Evolutionary conservation across 352 stramenopile genomes (phyloP).

Genomic region (Phytophthora litchii): DNA sequence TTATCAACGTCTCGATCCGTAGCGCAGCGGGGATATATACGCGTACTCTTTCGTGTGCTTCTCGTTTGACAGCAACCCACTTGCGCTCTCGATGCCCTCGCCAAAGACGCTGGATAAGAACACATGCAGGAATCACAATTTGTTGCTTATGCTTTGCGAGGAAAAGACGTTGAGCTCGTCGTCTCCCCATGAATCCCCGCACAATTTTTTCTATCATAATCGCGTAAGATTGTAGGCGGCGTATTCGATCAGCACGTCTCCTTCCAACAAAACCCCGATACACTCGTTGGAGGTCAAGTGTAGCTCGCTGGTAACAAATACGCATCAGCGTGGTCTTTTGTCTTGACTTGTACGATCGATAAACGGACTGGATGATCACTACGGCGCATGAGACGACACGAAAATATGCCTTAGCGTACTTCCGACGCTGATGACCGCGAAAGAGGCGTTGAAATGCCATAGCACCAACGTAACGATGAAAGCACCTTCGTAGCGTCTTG

Average conservation of each 20-base stretch:
- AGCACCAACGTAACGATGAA: slow-evolving; percentile 44
- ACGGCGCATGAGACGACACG: slow-evolving; percentile 55
- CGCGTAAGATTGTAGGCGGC: slow-evolving; percentile 47
- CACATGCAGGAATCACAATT: slow-evolving; percentile 52
- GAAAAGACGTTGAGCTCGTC: slow-evolving; percentile 48
- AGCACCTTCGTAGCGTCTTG: slow-evolving; percentile 51
- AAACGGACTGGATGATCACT: slow-evolving; percentile 74
- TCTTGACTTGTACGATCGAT: slow-evolving; percentile 56
- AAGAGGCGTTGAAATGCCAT: slow-evolving; percentile 68
- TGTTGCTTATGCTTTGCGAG: slow-evolving; percentile 45
- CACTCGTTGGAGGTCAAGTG: slow-evolving; percentile 53
- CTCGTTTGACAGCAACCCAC: slow-evolving; percentile 35
- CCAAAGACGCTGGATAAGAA: slow-evolving; percentile 62
- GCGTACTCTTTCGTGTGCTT: slow-evolving; percentile 29
- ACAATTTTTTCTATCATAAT: slow-evolving; percentile 56
- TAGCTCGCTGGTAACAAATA: slow-evolving; percentile 30
- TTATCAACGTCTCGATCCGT: slow-evolving; percentile 53
- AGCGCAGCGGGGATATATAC: slow-evolving; percentile 60
- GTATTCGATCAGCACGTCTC: slow-evolving; percentile 47
- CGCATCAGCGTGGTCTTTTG: slow-evolving; percentile 41
- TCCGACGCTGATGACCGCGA: slow-evolving; percentile 53
- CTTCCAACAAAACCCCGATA: slow-evolving; percentile 59
- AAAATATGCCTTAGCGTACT: slow-evolving; percentile 56
- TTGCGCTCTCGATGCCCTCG: slow-evolving; percentile 48
- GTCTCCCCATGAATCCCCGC: slow-evolving; percentile 62